Conservation (phyloP, 2,329 filamentous ascomycete species). For the Conoideocrella luteorostrata region DNA sequence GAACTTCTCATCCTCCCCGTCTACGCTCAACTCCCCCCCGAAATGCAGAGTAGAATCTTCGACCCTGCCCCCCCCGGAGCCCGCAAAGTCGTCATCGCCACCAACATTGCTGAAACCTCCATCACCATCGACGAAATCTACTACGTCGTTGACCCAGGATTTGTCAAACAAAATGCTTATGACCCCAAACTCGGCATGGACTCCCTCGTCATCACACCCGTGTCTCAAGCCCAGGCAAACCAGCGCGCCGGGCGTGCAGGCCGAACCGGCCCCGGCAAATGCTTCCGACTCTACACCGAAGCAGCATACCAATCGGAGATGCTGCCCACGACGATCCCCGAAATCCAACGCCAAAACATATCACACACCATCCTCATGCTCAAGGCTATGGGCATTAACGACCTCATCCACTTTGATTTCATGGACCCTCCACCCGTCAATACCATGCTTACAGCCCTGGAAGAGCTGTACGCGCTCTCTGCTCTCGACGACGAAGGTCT, state of each 20-base stretch:
- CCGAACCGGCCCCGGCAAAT: slow-evolving; percentile 91
- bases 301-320: slow-evolving; percentile 94
- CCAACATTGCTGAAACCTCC: slow-evolving; percentile 96
- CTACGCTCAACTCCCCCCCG: slow-evolving; percentile 88
- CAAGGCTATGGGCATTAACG: slow-evolving; percentile 99
- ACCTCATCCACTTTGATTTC: slow-evolving; percentile 94
- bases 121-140: slow-evolving; percentile 98
- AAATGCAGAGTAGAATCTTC: slow-evolving; percentile 92
- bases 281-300: slow-evolving; percentile 92
- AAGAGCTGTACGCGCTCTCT: slow-evolving; percentile 87
- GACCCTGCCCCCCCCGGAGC: slow-evolving; percentile 81
- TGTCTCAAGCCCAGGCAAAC: slow-evolving; percentile 93
- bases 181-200: slow-evolving; percentile 98
- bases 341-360: slow-evolving; percentile 92
- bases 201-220: slow-evolving; percentile 87
- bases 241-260: slow-evolving; percentile 90
- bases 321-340: slow-evolving; percentile 90
- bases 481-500: slow-evolving; percentile 94
- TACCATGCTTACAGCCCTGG: slow-evolving; percentile 92
- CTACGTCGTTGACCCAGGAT: slow-evolving; percentile 94
- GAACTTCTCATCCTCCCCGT: slow-evolving; percentile 90
- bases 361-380: slow-evolving; percentile 93
- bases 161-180: slow-evolving; percentile 96
- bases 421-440: slow-evolving; percentile 98
- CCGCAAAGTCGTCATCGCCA: slow-evolving; percentile 93